Percentiles rank a stretch among this genome's conserved stretches.
Evolutionary conservation across 805 yeast species (phyloP).

Genomic region (Kluyveromyces lactis): DNA sequence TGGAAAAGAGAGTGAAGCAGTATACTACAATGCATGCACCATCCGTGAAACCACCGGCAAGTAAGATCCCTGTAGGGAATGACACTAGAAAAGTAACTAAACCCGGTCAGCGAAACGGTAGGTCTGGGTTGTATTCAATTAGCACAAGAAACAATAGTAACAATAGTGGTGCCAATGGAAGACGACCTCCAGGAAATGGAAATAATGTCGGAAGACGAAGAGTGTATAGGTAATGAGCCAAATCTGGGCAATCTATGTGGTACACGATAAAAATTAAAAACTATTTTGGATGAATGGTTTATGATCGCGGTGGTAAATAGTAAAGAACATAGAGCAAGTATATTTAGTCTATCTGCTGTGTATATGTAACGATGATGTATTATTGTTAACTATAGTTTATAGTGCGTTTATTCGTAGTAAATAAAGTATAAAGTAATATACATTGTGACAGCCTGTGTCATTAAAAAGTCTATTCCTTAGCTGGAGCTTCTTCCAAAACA

Average conservation of each 20-base stretch:
- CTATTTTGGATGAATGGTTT: too few relatives aligned
- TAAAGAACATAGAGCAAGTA: not conserved
- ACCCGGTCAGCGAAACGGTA: not conserved
- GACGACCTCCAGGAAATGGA: too few relatives aligned
- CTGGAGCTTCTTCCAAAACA: conserved; percentile 34
- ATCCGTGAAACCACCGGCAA: not conserved
- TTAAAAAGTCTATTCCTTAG: conserved; percentile 8
- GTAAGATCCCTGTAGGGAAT: not conserved
- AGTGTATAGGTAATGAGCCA: too few relatives aligned
- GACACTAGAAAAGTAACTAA: not conserved
- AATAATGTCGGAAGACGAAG: too few relatives aligned
- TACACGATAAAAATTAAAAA: too few relatives aligned
- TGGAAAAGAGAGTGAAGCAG: conserved; percentile 12
- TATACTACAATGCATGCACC: conserved; percentile 6
- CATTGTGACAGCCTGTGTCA: not conserved
- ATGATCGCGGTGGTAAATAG: not conserved
- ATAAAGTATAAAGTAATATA: not conserved
- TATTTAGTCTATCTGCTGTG: too few relatives aligned
- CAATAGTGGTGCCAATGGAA: too few relatives aligned
- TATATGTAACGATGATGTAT: too few relatives aligned
- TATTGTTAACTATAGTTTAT: too few relatives aligned
- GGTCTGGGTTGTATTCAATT: too few relatives aligned
- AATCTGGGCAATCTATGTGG: too few relatives aligned
- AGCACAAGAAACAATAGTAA: too few relatives aligned
- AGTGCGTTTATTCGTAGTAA: not conserved